Conservation (phyloP, 257 asterid species). For the Lithospermum erythrorhizon region DNA sequence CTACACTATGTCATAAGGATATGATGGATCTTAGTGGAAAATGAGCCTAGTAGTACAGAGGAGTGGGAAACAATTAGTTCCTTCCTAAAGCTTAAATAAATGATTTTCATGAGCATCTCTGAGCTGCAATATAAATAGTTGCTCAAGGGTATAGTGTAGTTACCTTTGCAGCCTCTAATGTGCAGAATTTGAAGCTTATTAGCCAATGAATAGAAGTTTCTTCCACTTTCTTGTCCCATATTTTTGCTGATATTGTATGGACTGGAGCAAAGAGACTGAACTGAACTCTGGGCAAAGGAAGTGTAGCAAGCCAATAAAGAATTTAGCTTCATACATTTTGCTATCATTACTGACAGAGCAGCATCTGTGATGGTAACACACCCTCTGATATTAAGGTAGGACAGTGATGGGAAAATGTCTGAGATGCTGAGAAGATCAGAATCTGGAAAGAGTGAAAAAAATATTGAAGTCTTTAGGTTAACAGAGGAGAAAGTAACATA, state of each 20-base stretch:
- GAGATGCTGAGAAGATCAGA: constrained; percentile 49
- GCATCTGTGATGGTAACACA: constrained; percentile 62
- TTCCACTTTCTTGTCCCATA: constrained; percentile 18
- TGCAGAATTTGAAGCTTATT: constrained; percentile 46
- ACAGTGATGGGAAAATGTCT: constrained; percentile 42
- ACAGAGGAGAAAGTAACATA: background rate
- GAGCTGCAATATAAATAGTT: no score
- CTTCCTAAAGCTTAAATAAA: no score
- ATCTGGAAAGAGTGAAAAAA: constrained; percentile 37
- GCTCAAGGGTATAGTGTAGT: background rate
- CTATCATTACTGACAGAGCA: constrained; percentile 54
- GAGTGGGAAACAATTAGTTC: background rate
- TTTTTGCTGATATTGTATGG: constrained; percentile 7
- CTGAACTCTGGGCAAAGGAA: constrained; percentile 53
- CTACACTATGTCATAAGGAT: background rate
- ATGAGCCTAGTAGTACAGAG: background rate
- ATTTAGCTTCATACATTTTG: constrained; percentile 42
- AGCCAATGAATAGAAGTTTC: constrained; percentile 22
- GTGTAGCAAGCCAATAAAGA: constrained; percentile 70
- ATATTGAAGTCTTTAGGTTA: constrained; percentile 4
- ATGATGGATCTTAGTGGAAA: background rate
- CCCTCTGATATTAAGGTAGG: constrained; percentile 58
- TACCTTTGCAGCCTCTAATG: constrained; percentile 75
- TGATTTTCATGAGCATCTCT: no score
- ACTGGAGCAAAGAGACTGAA: constrained; percentile 51